Percentiles rank a stretch among this genome's conserved stretches.
These are phyloP conservation scores for Blepharisma japonicum DNA, from an alignment of 73 alveolate genomes.

Conservation along the genomic window DNA sequence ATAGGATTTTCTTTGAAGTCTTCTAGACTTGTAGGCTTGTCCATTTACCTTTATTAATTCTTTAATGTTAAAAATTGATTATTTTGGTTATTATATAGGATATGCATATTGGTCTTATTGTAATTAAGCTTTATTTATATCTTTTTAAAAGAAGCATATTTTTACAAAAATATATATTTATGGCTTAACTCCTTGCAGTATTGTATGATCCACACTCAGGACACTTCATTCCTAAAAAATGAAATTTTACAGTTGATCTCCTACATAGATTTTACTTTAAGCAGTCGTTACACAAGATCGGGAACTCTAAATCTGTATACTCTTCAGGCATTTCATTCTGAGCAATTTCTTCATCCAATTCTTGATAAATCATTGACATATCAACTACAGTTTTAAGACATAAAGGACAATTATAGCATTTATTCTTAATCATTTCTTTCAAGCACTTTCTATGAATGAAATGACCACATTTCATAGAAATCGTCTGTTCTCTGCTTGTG, in stretches of 20 bases:
- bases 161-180: background rate
- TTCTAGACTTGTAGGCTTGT: no score
- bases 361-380: background rate
- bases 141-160: no score
- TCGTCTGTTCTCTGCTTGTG: slow-evolving; percentile 43
- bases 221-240: slow-evolving; percentile 20
- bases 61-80: no score
- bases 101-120: no score
- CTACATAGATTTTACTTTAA: background rate
- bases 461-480: slow-evolving; percentile 63
- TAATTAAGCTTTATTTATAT: no score
- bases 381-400: slow-evolving; percentile 43
- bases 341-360: slow-evolving; percentile 21
- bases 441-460: slow-evolving; percentile 64
- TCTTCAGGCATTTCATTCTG: slow-evolving; percentile 36
- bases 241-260: slow-evolving; percentile 14
- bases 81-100: no score
- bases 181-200: background rate
- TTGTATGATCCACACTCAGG: slow-evolving; percentile 20
- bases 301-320: background rate
- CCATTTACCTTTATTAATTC: no score
- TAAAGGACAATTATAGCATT: slow-evolving; percentile 40
- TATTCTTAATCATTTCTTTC: slow-evolving; percentile 11
- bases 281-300: slow-evolving; percentile 24
- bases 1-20: no score